Percentiles rank a stretch among this genome's conserved stretches.
phyloP scores from a whole-genome alignment of 2,329 filamentous ascomycete species.

The Tothia fuscella region DNA sequence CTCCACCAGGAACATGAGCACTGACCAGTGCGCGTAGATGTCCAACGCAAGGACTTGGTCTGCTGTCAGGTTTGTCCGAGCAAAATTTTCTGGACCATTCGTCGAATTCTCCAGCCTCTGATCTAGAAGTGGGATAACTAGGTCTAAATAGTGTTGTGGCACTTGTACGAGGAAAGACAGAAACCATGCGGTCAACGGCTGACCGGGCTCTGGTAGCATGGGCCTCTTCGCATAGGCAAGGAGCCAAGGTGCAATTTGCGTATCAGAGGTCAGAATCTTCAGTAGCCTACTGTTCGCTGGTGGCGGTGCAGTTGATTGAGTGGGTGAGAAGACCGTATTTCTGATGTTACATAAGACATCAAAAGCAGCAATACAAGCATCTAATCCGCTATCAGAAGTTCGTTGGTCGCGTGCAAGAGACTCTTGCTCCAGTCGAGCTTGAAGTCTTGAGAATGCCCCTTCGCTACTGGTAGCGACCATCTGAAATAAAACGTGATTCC shows the following conservation, averaged over 20 bases:
- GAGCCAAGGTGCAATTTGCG: constrained; percentile 1
- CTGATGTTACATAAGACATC: neutral
- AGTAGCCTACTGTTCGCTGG: neutral
- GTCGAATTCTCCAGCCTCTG: constrained; percentile 12
- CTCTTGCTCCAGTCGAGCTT: constrained; percentile 9
- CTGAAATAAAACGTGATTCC: constrained; percentile 12
- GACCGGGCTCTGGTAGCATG: neutral
- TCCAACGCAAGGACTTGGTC: constrained; percentile 16
- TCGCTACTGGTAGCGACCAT: constrained; percentile 12
- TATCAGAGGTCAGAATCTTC: neutral
- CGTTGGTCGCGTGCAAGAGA: neutral
- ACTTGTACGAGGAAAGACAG: constrained; percentile 12
- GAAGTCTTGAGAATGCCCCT: constrained; percentile 10
- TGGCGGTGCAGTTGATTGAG: constrained; percentile 1
- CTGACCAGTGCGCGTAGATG: constrained; percentile 17
- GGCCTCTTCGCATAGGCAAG: neutral
- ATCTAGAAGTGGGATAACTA: constrained; percentile 13
- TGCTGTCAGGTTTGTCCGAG: constrained; percentile 9
- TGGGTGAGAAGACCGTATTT: neutral
- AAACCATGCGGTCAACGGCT: constrained; percentile 10
- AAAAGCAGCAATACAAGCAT: constrained; percentile 1
- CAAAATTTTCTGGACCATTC: neutral
- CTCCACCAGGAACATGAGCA: constrained; percentile 18
- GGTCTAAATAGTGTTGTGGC: constrained; percentile 11
- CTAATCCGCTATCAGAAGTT: neutral